Percentiles rank a stretch among this genome's conserved stretches.
phyloP scores from a whole-genome alignment of 768 basidiomycete species.

The Boletus coccyginus region DNA sequence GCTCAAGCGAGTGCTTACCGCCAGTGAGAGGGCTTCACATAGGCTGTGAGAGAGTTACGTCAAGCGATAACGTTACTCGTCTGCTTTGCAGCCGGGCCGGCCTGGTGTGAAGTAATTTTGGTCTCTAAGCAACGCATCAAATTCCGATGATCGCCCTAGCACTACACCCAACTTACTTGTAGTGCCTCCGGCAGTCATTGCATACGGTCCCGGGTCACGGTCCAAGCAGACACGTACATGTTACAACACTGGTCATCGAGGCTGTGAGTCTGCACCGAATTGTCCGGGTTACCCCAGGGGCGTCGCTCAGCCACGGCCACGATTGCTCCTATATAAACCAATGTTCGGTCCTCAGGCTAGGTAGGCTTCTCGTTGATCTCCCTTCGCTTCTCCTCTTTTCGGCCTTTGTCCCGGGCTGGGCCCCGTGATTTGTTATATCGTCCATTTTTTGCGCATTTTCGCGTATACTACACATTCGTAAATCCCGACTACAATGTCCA shows the following conservation, averaged over 20 bases:
- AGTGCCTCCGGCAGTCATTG: too few relatives aligned
- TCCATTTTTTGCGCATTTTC: background rate
- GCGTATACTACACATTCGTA: background rate
- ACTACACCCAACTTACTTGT: too few relatives aligned
- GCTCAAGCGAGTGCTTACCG: too few relatives aligned
- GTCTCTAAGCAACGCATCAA: too few relatives aligned
- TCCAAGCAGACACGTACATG: background rate
- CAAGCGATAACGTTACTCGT: too few relatives aligned
- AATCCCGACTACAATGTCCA: conserved; percentile 8
- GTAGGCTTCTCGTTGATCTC: conserved; percentile 12
- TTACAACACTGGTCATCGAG: background rate
- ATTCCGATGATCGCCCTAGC: too few relatives aligned
- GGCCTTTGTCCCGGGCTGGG: conserved; percentile 17
- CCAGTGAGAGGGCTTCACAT: too few relatives aligned
- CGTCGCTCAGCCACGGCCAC: background rate
- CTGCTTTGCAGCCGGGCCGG: too few relatives aligned
- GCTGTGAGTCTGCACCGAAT: background rate
- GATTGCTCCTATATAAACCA: conserved; percentile 15
- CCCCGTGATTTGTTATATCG: conserved; percentile 2
- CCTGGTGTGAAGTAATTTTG: too few relatives aligned
- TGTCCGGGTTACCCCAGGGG: background rate
- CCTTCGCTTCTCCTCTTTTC: background rate
- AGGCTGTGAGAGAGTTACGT: too few relatives aligned
- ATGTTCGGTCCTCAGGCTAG: background rate
- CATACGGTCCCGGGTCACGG: too few relatives aligned